phyloP scores from a whole-genome alignment of 768 basidiomycete genomes.

The Boletus edulis region DNA sequence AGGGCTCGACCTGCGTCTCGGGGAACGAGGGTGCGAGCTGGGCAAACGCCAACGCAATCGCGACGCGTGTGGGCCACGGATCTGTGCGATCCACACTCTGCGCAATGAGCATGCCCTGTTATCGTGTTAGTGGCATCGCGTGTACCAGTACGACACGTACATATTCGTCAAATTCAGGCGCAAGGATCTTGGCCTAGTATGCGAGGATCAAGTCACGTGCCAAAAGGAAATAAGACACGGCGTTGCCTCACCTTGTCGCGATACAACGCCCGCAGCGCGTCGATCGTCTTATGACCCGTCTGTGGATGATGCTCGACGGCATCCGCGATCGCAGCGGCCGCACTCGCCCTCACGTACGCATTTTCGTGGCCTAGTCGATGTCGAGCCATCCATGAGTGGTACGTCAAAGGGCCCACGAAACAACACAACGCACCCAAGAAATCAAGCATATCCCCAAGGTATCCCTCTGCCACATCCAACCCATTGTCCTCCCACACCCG shows the following conservation, averaged over 20 bases:
- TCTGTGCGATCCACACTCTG: conserved; percentile 83
- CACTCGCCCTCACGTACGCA: conserved; percentile 72
- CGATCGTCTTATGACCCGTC: conserved; percentile 44
- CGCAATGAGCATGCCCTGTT: conserved; percentile 89
- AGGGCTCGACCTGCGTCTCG: conserved; percentile 54
- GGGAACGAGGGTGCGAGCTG: conserved; percentile 66
- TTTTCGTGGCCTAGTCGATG: conserved; percentile 64
- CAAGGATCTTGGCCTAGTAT: conserved; percentile 68
- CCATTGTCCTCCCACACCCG: conserved; percentile 96
- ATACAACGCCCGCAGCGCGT: conserved; percentile 66
- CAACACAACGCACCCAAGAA: conserved; percentile 57
- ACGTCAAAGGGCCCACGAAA: not conserved
- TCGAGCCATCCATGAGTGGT: not conserved
- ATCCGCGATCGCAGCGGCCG: conserved; percentile 72
- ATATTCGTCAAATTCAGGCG: conserved; percentile 92
- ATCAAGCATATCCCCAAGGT: conserved; percentile 49
- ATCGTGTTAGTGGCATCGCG: not conserved
- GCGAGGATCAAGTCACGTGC: no score
- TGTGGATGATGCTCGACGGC: conserved; percentile 73
- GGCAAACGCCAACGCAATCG: conserved; percentile 67
- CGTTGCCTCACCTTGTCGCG: conserved; percentile 65
- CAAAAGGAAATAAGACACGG: no score
- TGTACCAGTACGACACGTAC: conserved; percentile 41
- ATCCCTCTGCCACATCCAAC: conserved; percentile 74
- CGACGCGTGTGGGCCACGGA: conserved; percentile 83